Evolutionary conservation across 306 rosid species (phyloP).

Genomic region (Trifolium dubium): DNA sequence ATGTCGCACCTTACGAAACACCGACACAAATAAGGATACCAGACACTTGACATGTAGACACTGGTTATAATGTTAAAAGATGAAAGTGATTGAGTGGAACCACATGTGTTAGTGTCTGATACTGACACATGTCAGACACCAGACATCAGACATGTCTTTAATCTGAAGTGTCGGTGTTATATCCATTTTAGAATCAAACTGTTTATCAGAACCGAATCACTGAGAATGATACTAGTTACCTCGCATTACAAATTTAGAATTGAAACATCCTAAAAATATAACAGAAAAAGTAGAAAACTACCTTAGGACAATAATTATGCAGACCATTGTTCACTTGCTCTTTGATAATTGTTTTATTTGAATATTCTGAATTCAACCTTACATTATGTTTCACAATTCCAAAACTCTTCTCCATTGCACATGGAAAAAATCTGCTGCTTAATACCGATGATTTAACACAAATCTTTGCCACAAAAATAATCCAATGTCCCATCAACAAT

Average conservation of each 20-base stretch:
- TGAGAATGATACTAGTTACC: not conserved
- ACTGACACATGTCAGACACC: not conserved
- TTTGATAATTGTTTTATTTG: constrained; percentile 52
- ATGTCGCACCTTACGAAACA: not conserved
- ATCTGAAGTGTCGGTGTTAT: not conserved
- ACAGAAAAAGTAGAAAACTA: constrained; percentile 34
- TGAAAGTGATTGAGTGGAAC: not conserved
- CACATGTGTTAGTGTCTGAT: not conserved
- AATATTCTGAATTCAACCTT: constrained; percentile 36
- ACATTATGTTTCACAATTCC: constrained; percentile 33
- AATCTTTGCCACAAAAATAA: constrained; percentile 77
- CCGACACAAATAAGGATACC: not conserved
- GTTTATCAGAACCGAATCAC: not conserved
- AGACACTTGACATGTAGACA: not conserved
- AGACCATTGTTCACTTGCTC: constrained; percentile 41
- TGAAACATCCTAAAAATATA: not conserved
- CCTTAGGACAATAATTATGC: constrained; percentile 76
- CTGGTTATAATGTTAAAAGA: not conserved
- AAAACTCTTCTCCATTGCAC: constrained; percentile 49
- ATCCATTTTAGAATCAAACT: not conserved
- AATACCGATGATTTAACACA: constrained; percentile 69
- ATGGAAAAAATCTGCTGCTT: constrained; percentile 76
- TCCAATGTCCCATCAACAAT: constrained; percentile 94
- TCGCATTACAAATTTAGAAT: constrained; percentile 12
- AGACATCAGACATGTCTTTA: not conserved